Evolutionary conservation across 2,329 filamentous ascomycete genomes (phyloP), one percentile per base, ranked within the genome.

Genomic region (Cercospora nicotianae): DNA sequence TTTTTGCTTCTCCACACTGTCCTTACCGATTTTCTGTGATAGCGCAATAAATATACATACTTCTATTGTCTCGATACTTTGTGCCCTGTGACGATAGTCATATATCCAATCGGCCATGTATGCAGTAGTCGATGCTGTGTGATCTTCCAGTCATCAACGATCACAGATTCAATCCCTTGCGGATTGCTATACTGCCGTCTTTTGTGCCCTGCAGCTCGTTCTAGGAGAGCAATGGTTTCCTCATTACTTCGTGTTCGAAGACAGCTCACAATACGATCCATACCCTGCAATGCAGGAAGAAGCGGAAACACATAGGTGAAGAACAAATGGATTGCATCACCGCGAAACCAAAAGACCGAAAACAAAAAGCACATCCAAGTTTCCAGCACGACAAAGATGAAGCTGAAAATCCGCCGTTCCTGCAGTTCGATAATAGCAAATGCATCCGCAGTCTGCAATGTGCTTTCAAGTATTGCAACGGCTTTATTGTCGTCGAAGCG

Each of bases 351-450:
- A 39, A 85, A 79, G 53, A 86, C 81, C 3, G 85, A 83, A 23
- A 89, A 68, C 48, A 90, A 77, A 36, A 87, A 85, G 2, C 82
- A 77, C 1, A 88, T 70, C 16, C 82, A 83, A 33, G 73, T 72
- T 60, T 80, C 78, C 31, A 75, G 60, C n/a, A 76, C 26, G 69
- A 80, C 77, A 58, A 80, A 68, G 4, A 72, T 9, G 7, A 81
- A 39, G 36, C 74, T 77, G 0, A 71, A 70, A 2, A 77, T 3
- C 2, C 71, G 69, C 0, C 90, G 86, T 72, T 90, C 88, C 77
- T 92, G 90, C n/a, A 93, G 83, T 79, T 93, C 90, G 69, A 93
- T 88, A 68, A 93, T 91, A 8, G 85, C 89, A 72, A 92, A 89
- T 0, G 87, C 90, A 69, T 90, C 85, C 63, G 87, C 85, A 0